These are phyloP conservation scores for Monilinia polystroma DNA, from an alignment of 2,329 filamentous ascomycete species.

Conservation along the genomic window DNA sequence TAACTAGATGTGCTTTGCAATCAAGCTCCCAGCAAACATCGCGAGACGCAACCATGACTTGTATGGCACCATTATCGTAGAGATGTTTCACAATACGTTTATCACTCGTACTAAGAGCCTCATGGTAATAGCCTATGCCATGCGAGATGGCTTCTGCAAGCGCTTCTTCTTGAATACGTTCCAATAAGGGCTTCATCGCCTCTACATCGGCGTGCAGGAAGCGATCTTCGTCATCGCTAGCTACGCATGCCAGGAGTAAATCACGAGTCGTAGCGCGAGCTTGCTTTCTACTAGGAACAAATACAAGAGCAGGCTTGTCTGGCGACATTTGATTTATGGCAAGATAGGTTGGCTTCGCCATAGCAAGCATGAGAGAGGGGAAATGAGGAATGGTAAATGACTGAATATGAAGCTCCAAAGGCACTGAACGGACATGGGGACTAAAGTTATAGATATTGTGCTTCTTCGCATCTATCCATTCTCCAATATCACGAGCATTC, in stretches of 20 bases:
- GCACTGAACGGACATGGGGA: slow-evolving; percentile 82
- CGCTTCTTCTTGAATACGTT: slow-evolving; percentile 80
- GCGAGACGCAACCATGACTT: slow-evolving; percentile 70
- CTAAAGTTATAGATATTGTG: slow-evolving; percentile 99
- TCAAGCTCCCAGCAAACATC: slow-evolving; percentile 97
- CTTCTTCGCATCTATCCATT: slow-evolving; percentile 97
- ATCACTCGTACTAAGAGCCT: slow-evolving; percentile 83
- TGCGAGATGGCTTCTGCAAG: slow-evolving; percentile 88
- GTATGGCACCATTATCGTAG: slow-evolving; percentile 71
- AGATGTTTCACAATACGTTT: slow-evolving; percentile 93
- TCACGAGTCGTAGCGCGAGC: slow-evolving; percentile 84
- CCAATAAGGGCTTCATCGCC: slow-evolving; percentile 78
- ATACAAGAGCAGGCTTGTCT: slow-evolving; percentile 86
- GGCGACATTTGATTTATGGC: slow-evolving; percentile 85
- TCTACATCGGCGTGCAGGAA: slow-evolving; percentile 84
- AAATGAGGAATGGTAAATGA: slow-evolving; percentile 96
- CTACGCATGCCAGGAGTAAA: slow-evolving; percentile 79
- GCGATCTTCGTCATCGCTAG: slow-evolving; percentile 88
- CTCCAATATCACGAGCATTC: slow-evolving; percentile 89
- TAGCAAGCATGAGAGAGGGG: slow-evolving; percentile 96
- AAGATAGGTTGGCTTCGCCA: slow-evolving; percentile 91
- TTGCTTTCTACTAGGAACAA: slow-evolving; percentile 92
- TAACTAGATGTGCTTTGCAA: slow-evolving; percentile 81
- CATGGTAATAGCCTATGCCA: slow-evolving; percentile 95
- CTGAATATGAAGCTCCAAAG: slow-evolving; percentile 90